Conservation (phyloP, 140 eudicot species). For the Stevia rebaudiana region DNA sequence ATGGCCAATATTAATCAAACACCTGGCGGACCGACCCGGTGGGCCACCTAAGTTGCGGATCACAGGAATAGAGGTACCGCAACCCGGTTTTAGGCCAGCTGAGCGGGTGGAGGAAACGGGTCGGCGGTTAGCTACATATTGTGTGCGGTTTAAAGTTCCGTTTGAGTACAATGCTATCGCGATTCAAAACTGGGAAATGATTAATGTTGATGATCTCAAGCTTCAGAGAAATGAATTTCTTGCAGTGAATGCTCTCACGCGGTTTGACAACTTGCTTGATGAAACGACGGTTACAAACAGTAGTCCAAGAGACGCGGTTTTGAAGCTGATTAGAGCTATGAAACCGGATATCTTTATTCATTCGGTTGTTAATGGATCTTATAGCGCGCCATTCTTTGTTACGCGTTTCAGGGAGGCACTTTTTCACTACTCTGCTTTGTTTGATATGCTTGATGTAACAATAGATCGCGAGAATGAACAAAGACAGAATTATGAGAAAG, state of each 20-base stretch:
- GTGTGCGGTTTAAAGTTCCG: constrained; percentile 46
- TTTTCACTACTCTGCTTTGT: constrained; percentile 51
- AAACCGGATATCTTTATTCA: constrained; percentile 51
- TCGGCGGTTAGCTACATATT: constrained; percentile 35
- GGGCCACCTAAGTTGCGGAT: constrained; percentile 52
- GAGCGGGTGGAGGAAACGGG: constrained; percentile 54
- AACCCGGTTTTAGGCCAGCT: constrained; percentile 52
- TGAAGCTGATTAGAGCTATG: constrained; percentile 46
- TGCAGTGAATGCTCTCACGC: constrained; percentile 46
- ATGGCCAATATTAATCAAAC: constrained; percentile 54
- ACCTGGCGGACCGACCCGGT: constrained; percentile 23
- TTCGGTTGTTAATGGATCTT: constrained; percentile 41
- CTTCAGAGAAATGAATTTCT: constrained; percentile 49
- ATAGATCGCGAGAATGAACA: constrained; percentile 32
- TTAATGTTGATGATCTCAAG: constrained; percentile 52
- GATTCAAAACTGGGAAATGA: constrained; percentile 54
- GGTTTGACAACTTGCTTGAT: constrained; percentile 47
- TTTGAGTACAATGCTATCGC: constrained; percentile 53
- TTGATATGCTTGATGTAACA: constrained; percentile 54
- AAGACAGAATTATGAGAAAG: constrained; percentile 38
- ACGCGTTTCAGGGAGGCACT: constrained; percentile 58
- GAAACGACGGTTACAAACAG: constrained; percentile 38
- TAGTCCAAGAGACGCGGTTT: constrained; percentile 52
- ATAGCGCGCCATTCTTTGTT: constrained; percentile 47
- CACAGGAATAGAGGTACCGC: constrained; percentile 53